These are phyloP conservation scores for Talaromyces sp. DNA, from an alignment of 2,329 filamentous ascomycete genomes.

Conservation along the genomic window DNA sequence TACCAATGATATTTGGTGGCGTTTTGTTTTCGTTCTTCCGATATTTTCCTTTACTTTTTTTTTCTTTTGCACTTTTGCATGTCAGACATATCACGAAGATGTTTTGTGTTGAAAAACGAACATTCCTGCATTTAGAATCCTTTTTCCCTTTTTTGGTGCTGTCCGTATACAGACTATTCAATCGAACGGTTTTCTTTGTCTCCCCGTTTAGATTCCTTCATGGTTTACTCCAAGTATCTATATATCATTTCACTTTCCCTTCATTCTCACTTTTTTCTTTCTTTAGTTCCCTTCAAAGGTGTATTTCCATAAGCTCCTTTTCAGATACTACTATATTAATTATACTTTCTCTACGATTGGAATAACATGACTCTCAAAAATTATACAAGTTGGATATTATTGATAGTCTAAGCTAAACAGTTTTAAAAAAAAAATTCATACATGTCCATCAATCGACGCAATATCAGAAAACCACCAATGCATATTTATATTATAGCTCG, in stretches of 20 bases:
- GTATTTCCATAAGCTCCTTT: background rate
- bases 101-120: background rate
- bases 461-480: background rate
- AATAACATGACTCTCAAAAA: background rate
- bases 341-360: background rate
- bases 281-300: background rate
- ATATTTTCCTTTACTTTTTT: conserved; percentile 3
- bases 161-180: background rate
- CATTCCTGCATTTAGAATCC: background rate
- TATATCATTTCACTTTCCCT: background rate
- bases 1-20: conserved; percentile 8
- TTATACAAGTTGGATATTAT: background rate
- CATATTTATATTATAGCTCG: background rate
- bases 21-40: background rate
- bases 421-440: background rate
- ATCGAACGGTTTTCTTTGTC: background rate
- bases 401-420: background rate
- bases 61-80: background rate
- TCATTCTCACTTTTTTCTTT: background rate
- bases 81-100: background rate
- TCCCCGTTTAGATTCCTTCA: background rate
- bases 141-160: background rate
- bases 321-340: background rate
- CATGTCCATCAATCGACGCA: background rate
- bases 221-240: background rate